Evolutionary conservation across 2,329 filamentous ascomycete species (phyloP).

Genomic region (Lithohypha guttulata): DNA sequence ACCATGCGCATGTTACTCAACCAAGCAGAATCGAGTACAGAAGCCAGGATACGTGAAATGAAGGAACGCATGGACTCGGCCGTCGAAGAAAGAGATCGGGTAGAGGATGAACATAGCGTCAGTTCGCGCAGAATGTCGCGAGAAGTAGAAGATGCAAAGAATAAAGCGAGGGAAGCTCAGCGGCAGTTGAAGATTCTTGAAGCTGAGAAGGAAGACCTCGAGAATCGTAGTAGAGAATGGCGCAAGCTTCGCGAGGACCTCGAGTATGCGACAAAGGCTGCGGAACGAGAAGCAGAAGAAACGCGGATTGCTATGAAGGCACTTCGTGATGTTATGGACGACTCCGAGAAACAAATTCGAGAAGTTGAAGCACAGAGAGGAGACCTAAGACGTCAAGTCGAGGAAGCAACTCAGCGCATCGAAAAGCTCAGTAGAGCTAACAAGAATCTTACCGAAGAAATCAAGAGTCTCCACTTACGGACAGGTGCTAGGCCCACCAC

Average conservation of each 20-base stretch:
- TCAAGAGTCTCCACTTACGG: slow-evolving; percentile 38
- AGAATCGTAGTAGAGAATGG: slow-evolving; percentile 63
- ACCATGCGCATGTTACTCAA: slow-evolving; percentile 84
- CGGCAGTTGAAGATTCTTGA: slow-evolving; percentile 59
- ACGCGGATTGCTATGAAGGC: slow-evolving; percentile 65
- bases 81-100: slow-evolving; percentile 84
- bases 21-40: slow-evolving; percentile 74
- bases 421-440: slow-evolving; percentile 67
- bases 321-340: slow-evolving; percentile 70
- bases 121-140: slow-evolving; percentile 64
- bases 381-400: slow-evolving; percentile 63
- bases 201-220: slow-evolving; percentile 68
- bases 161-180: slow-evolving; percentile 70
- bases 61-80: slow-evolving; percentile 77
- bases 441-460: slow-evolving; percentile 50
- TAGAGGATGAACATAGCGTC: slow-evolving; percentile 79
- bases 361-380: slow-evolving; percentile 74
- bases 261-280: slow-evolving; percentile 57
- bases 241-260: slow-evolving; percentile 63
- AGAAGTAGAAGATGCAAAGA: slow-evolving; percentile 77
- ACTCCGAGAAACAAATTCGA: slow-evolving; percentile 71
- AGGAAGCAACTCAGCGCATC: slow-evolving; percentile 63
- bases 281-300: slow-evolving; percentile 63
- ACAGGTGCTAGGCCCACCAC: slow-evolving; percentile 20
- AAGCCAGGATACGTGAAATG: slow-evolving; percentile 77